Evolutionary conservation across 306 rosid genomes (phyloP).

Genomic region (Dalbergia cochinchinensis): DNA sequence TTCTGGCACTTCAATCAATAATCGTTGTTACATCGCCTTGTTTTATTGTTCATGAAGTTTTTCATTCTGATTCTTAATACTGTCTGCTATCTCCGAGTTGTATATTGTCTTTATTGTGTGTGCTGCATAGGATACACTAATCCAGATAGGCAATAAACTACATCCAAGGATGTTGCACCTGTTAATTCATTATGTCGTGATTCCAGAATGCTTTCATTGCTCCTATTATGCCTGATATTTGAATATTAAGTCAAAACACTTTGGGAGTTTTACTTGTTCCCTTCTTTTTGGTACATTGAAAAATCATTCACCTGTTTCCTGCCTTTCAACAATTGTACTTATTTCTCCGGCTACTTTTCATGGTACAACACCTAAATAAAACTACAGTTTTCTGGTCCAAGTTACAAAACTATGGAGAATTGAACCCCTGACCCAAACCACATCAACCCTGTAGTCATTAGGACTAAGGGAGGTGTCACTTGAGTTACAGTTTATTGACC

Average conservation of each 20-base stretch:
- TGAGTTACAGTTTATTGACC: neutral
- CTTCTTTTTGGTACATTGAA: neutral
- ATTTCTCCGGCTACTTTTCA: constrained; percentile 5
- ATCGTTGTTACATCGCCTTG: constrained; percentile 3
- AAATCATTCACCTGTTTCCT: neutral
- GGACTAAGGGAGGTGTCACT: neutral
- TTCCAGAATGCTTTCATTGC: constrained; percentile 14
- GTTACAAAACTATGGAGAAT: neutral
- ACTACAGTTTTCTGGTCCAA: constrained; percentile 18
- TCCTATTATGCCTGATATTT: neutral
- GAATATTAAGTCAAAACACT: neutral
- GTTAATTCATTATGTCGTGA: constrained; percentile 3
- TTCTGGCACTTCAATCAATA: constrained; percentile 27
- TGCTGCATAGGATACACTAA: neutral
- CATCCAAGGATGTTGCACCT: constrained; percentile 31
- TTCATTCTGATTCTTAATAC: constrained; percentile 3
- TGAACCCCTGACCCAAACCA: neutral
- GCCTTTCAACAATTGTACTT: neutral
- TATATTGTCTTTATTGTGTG: constrained; percentile 26
- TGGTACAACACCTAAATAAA: neutral
- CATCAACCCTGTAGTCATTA: neutral
- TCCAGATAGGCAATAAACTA: constrained; percentile 22
- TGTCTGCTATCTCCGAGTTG: constrained; percentile 5
- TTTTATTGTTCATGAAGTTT: constrained; percentile 26
- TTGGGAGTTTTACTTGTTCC: neutral